phyloP scores from a whole-genome alignment of 1,284 basidiomycete species.

The Omphalotus olearius region DNA sequence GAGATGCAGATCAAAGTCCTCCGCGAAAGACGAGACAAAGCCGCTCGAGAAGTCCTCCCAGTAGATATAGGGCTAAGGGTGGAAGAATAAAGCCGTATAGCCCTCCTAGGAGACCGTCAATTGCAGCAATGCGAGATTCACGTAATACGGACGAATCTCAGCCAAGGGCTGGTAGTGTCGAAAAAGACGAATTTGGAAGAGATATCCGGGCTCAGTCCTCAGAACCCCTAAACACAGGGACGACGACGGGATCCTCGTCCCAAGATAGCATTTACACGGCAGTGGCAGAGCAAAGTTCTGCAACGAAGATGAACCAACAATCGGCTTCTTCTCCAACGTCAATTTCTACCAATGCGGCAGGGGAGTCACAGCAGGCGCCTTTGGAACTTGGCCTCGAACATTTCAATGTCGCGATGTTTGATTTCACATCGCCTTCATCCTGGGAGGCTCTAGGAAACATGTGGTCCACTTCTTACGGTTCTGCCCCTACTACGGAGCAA shows the following conservation, averaged over 20 bases:
- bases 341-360: neutral
- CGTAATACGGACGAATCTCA: constrained; percentile 21
- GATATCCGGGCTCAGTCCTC: constrained; percentile 60
- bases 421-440: constrained; percentile 62
- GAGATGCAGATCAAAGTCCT: constrained; percentile 40
- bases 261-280: neutral
- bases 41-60: constrained; percentile 68
- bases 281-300: neutral
- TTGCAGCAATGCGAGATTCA: constrained; percentile 22
- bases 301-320: neutral
- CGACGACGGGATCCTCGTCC: neutral
- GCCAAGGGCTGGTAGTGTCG: constrained; percentile 27
- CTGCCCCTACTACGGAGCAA: constrained; percentile 63
- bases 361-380: constrained; percentile 17
- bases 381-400: constrained; percentile 45
- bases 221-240: constrained; percentile 18
- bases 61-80: constrained; percentile 43
- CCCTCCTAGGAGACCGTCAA: constrained; percentile 45
- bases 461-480: constrained; percentile 65
- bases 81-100: constrained; percentile 48
- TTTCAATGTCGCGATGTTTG: constrained; percentile 66
- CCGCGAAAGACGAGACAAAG: constrained; percentile 43
- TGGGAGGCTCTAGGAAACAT: constrained; percentile 74
- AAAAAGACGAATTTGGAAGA: constrained; percentile 78
- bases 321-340: neutral